phyloP scores from a whole-genome alignment of 129 eudicot genomes.

The Chrysanthemum makinoi region DNA sequence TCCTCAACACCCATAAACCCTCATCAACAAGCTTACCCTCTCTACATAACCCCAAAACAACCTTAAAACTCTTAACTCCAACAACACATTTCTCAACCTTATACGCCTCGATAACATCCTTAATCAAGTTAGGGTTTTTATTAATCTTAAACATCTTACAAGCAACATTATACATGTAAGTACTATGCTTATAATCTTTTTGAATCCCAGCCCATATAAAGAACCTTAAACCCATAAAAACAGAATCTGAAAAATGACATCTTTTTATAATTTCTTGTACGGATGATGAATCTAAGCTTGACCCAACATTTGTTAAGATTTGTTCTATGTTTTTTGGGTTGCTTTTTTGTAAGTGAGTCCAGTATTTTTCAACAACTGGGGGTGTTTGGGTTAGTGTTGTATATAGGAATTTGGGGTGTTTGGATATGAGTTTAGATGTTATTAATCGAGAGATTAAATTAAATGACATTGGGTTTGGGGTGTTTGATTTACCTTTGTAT shows the following conservation, averaged over 20 bases:
- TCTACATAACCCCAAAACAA: slow-evolving; percentile 63
- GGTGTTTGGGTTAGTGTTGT: slow-evolving; percentile 33
- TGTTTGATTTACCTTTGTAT: no score
- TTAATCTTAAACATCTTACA: slow-evolving; percentile 45
- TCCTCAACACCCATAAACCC: slow-evolving; percentile 79
- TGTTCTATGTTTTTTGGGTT: slow-evolving; percentile 47
- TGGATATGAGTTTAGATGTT: not conserved
- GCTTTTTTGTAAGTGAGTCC: slow-evolving; percentile 44
- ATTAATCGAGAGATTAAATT: no score
- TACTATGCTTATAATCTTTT: slow-evolving; percentile 52
- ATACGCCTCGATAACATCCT: slow-evolving; percentile 53
- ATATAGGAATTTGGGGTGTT: slow-evolving; percentile 30
- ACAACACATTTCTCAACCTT: slow-evolving; percentile 37
- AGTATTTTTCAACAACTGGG: slow-evolving; percentile 44
- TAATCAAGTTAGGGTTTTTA: slow-evolving; percentile 43
- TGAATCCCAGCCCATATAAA: slow-evolving; percentile 89
- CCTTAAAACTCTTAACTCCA: slow-evolving; percentile 55
- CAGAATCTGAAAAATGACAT: slow-evolving; percentile 20
- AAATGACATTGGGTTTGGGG: no score
- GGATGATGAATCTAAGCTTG: slow-evolving; percentile 44
- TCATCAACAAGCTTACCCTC: slow-evolving; percentile 59
- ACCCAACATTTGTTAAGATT: slow-evolving; percentile 40
- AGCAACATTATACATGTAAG: slow-evolving; percentile 60
- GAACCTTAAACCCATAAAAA: slow-evolving; percentile 61
- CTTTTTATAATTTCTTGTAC: slow-evolving; percentile 49